These are phyloP conservation scores for Cladophialophora carrionii DNA, from an alignment of 2,329 filamentous ascomycete species.

Conservation along the genomic window DNA sequence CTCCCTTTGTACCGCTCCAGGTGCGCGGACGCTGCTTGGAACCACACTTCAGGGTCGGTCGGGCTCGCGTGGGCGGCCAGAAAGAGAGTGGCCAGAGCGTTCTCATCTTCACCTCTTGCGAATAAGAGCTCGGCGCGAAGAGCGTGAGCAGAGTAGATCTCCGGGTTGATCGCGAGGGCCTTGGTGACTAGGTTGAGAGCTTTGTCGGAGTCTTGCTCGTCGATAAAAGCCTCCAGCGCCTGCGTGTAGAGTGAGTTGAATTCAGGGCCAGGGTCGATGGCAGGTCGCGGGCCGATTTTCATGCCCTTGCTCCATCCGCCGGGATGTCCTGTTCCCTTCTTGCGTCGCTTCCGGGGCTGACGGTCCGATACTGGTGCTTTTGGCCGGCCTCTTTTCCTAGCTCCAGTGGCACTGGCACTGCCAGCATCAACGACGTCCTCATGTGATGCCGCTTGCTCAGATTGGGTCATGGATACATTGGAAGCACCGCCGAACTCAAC, in stretches of 20 bases:
- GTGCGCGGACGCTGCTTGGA: conserved; percentile 60
- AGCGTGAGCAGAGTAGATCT: conserved; percentile 65
- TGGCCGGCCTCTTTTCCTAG: conserved; percentile 11
- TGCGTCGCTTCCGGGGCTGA: conserved; percentile 28
- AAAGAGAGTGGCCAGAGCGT: conserved; percentile 60
- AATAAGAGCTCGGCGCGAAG: conserved; percentile 63
- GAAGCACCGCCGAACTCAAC: neutral
- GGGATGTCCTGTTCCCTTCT: conserved; percentile 28
- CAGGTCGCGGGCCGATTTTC: conserved; percentile 52
- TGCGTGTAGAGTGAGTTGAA: conserved; percentile 54
- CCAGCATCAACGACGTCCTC: neutral
- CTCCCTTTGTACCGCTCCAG: conserved; percentile 51
- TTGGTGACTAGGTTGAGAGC: conserved; percentile 50
- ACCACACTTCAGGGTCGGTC: conserved; percentile 61
- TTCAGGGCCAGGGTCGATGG: conserved; percentile 53
- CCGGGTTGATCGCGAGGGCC: conserved; percentile 62
- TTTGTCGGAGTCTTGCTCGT: conserved; percentile 49
- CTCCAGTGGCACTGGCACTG: neutral
- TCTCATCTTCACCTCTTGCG: conserved; percentile 59
- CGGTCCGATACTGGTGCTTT: neutral
- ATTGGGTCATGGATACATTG: neutral
- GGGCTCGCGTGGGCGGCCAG: conserved; percentile 62
- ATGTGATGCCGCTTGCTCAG: neutral
- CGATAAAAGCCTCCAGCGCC: conserved; percentile 55
- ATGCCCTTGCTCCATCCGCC: conserved; percentile 50